Evolutionary conservation across 2,329 filamentous ascomycete genomes (phyloP), one percentile per base, ranked within the genome.

Genomic region (Metarhizium album): DNA sequence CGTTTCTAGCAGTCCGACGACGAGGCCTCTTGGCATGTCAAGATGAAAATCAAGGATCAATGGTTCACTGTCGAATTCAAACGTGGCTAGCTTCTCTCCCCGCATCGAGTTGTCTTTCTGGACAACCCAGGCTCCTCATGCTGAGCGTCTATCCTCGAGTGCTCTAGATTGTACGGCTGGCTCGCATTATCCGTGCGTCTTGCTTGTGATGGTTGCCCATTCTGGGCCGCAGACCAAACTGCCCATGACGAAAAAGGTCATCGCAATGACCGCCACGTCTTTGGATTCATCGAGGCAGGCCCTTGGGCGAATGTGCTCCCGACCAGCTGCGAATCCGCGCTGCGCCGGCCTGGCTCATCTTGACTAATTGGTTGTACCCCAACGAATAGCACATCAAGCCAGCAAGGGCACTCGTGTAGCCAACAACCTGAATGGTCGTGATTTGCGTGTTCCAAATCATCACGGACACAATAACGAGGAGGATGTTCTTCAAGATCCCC

Each of bases 401-500:
- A 51, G 65, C 57, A n/a, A 79, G 70, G 49, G 88, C 87, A 60
- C 91, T 78, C 59, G 74, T 72, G 74, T 94, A 94, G 58, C 88
- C 88, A 63, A 90, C 74, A 60, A 82, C 79, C 70, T 94, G 88
- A 50, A 88, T 74, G 22, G 70, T 63, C n/a, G 82, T 76, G 61
- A 93, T 84, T 33, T 80, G 76, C 50, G 87, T 88, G 58, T 78
- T 74, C 83, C 87, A 93, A 64, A 91, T 83, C 62, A 87, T 67
- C 69, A 93, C 85, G 48, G 86, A 89, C 52, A 82, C 77, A 54
- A 78, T 73, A 56, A 94, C 86, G 50, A 94, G 82, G 52, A 94
- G 80, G 54, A 94, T 90, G 67, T 90, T 87, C 71, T 94, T 94
- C 62, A 93, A 79, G 57, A 94, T 88, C 65, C 89, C 87, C 53